Conservation (phyloP, 768 basidiomycete genomes). For the Lanmaoa pseudosensibilis region DNA sequence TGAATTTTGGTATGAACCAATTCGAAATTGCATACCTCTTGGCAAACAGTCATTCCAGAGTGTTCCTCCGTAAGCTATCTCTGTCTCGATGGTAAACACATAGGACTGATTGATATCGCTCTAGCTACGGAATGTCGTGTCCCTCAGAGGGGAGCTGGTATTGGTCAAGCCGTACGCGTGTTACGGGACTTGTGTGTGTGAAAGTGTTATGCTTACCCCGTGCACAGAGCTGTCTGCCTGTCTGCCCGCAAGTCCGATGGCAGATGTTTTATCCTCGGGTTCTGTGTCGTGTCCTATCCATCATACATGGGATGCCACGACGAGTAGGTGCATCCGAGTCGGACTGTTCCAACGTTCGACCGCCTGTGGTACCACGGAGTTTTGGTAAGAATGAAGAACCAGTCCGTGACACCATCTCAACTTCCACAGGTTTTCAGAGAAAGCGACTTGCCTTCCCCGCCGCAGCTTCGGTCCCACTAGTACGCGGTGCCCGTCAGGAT, state of each 20-base stretch:
- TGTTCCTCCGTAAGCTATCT: conserved; percentile 17
- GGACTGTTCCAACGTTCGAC: background rate
- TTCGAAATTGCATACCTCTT: conserved; percentile 10
- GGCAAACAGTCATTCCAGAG: background rate
- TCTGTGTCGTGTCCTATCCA: conserved; percentile 7
- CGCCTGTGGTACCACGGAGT: conserved; percentile 5
- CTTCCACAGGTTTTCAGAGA: conserved; percentile 14
- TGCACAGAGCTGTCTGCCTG: conserved; percentile 14
- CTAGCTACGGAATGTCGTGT: conserved; percentile 11
- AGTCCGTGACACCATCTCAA: background rate
- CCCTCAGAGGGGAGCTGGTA: conserved; percentile 10
- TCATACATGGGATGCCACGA: conserved; percentile 5
- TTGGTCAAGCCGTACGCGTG: conserved; percentile 18
- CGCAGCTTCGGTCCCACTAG: background rate
- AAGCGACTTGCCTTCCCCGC: conserved; percentile 12
- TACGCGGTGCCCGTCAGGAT: conserved; percentile 12
- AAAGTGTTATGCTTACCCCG: background rate
- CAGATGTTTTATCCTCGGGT: background rate
- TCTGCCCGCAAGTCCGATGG: conserved; percentile 9
- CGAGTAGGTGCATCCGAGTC: conserved; percentile 3
- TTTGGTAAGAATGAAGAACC: conserved; percentile 6
- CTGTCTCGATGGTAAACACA: background rate
- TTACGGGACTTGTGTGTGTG: background rate
- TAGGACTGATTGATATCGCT: background rate
- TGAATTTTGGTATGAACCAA: conserved; percentile 18